Evolutionary conservation across 352 stramenopile species (phyloP), one percentile per base, ranked within the genome.

Genomic region (Phytophthora syringae): DNA sequence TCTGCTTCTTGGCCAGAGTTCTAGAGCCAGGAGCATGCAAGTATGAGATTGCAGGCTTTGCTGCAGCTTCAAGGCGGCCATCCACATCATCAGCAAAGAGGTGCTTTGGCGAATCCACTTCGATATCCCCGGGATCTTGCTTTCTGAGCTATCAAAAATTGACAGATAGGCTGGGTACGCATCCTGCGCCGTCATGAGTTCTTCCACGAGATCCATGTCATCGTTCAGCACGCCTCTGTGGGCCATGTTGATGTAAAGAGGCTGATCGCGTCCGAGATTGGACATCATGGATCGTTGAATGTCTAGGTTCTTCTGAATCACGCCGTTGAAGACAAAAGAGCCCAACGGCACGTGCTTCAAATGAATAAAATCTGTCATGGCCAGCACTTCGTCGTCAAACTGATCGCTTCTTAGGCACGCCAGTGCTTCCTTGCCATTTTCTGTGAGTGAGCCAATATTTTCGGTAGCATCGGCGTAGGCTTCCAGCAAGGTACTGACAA

Each of bases 301-400:
- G 28, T 93, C 79, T 16, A 92, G 48, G 40, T 85, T 74, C 13
- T 74, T 82, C 30, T 82, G 77, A 4, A 97, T 42, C 30, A 97
- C 77, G 30, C 92, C 92, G 60, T 98, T 98, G 36, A 98, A 92
- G 7, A 93, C 65, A 30, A 84, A 84, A 7, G 71, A 94, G 21
- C 84, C 76, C 16, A 95, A 60, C 21, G 82, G 84, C 27, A 98
- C 30, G 49, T 95, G 85, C 71, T 96, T 97, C 27, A 73, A 55
- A n/a, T 82, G 73, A 36, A 93, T 90, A 28, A 76, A 89, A 11
- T 90, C 74, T 13, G 84, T 95, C 85, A 95, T 95, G 2, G 61
- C 72, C 40, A 93, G 64, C 4, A 93, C 70, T 47, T 82, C 67
- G 0, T 89, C 72, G 30, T 94, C 82, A 3, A 83, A 83, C 18